These are phyloP conservation scores for Pelargonium hybrid DNA, from an alignment of 441 rosid species.

Conservation along the genomic window DNA sequence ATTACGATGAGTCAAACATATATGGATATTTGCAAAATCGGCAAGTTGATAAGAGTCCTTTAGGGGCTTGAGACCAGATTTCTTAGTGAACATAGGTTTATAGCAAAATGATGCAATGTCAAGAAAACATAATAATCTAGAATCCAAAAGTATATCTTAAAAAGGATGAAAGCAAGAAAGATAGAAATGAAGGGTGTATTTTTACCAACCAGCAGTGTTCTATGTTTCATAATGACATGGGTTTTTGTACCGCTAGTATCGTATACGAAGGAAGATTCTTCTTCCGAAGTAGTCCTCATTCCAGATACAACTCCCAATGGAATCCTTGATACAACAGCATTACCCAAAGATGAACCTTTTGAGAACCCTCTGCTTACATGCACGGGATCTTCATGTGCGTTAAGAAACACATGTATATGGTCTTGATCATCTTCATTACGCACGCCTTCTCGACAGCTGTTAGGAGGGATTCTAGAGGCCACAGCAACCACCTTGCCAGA, in stretches of 20 bases:
- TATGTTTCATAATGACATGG: conserved; percentile 77
- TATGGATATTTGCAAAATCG: not conserved
- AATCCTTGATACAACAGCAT: conserved; percentile 30
- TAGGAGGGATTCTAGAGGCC: conserved; percentile 65
- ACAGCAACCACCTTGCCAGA: conserved; percentile 68
- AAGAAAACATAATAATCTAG: conserved; percentile 3
- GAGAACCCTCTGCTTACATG: conserved; percentile 17
- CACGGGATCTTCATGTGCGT: conserved; percentile 27
- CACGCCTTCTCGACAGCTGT: conserved; percentile 26
- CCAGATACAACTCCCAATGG: conserved; percentile 67
- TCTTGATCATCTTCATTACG: conserved; percentile 43
- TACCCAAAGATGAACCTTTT: conserved; percentile 19
- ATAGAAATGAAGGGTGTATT: conserved; percentile 18
- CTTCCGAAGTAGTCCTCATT: conserved; percentile 62
- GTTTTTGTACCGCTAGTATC: conserved; percentile 62
- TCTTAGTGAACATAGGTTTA: not conserved
- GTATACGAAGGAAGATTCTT: conserved; percentile 73
- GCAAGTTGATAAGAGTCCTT: conserved; percentile 1
- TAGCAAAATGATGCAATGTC: conserved; percentile 5
- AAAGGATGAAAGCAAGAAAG: conserved; percentile 3
- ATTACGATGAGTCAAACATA: not conserved
- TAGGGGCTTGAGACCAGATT: not conserved
- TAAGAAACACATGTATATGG: conserved; percentile 63
- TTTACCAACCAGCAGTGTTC: conserved; percentile 78
- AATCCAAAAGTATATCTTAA: conserved; percentile 12